Base-by-base conservation (phyloP, 805 yeast genomes). In the Candida nemodendra region DNA sequence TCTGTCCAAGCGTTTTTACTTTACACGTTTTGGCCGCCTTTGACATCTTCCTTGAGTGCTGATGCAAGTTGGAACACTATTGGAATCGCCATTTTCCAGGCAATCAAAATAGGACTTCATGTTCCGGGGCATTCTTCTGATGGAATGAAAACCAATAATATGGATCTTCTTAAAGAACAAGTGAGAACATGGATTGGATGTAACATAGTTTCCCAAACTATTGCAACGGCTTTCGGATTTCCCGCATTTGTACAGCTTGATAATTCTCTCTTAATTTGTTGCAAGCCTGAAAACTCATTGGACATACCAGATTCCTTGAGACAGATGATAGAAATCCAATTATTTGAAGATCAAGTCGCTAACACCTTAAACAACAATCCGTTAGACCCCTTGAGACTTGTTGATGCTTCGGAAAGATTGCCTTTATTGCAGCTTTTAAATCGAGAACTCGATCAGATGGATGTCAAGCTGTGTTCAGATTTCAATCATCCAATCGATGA, bases 11-110 rank as follows among this genome's bases (percentile, higher is more conserved):
- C 97, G 0, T 83, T 91, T 46, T 64, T 91, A 18, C 66, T 91
- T 2, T 88, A 85, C 61, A 83, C 97, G 0, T 79, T 83, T 58
- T 91, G 98, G 99, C 98, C 98, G 0, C 96, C 97, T 3, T 72
- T 90, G 26, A 87, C 96, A 0, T 88, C 98, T 0, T 89, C 97
- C 0, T 71, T 93, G 32, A 85, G 95, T 61, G 96, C 98, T 0
- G 98, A 93, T 57, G 84, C 96, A 6, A 84, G 95, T 4, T 91
- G 97, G 95, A 87, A 85, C 57, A 87, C 97, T 1, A 82, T 88
- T 16, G 98, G 97, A 0, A 81, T 87, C 31, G 98, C 98, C 4
- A 70, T 89, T 51, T 87, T 86, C 61, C 96, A 88, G 56, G 98
- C 97, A 0, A 83, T 90, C 23, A 68, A 97, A 38, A 84, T 91